Conservation (phyloP, 2,329 filamentous ascomycete species). For the Coniella lustricola region DNA sequence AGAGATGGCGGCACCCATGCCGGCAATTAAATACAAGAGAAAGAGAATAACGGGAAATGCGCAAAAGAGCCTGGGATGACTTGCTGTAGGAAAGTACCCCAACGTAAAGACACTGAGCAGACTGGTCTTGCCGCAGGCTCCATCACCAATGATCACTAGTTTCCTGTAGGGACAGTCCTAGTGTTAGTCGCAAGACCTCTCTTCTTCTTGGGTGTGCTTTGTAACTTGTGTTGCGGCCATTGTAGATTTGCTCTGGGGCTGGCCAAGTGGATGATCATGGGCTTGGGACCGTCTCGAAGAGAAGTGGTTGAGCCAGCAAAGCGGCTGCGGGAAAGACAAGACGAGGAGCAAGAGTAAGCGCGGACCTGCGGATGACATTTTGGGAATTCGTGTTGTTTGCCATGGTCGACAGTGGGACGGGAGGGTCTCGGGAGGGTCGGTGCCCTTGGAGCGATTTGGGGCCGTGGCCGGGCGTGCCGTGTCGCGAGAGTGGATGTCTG, state of each 20-base stretch:
- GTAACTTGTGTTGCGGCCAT: slow-evolving; percentile 4
- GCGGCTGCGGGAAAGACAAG: background rate
- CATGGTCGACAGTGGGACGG: slow-evolving; percentile 22
- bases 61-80: slow-evolving; percentile 30
- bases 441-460: too few species aligned
- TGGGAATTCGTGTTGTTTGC: slow-evolving; percentile 26
- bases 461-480: too few species aligned
- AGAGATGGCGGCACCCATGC: too few species aligned
- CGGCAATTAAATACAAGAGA: too few species aligned
- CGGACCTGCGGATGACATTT: slow-evolving; percentile 33
- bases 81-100: slow-evolving; percentile 93
- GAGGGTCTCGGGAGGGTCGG: background rate
- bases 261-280: background rate
- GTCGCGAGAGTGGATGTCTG: background rate
- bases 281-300: background rate
- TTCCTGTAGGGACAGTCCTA: slow-evolving; percentile 52
- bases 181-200: slow-evolving; percentile 3
- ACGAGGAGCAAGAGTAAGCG: background rate
- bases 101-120: slow-evolving; percentile 95
- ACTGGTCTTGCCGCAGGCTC: slow-evolving; percentile 97
- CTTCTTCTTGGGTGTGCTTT: slow-evolving; percentile 1
- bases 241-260: too few species aligned
- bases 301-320: too few species aligned
- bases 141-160: slow-evolving; percentile 92
- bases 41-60: too few species aligned